These are phyloP conservation scores for Hypoxylon sp. DNA, from an alignment of 2,329 filamentous ascomycete species.

Conservation along the genomic window DNA sequence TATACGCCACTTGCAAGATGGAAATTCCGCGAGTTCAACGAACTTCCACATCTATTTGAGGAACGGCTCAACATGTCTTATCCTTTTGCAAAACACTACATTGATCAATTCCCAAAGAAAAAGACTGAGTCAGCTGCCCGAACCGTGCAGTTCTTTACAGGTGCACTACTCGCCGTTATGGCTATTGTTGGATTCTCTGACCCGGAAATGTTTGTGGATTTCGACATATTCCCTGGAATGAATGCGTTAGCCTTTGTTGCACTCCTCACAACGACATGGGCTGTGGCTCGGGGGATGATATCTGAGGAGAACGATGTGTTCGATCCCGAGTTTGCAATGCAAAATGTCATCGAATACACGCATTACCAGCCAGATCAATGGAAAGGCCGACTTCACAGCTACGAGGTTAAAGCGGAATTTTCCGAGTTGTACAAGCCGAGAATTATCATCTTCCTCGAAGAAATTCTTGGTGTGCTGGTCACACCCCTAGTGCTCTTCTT, in stretches of 20 bases:
- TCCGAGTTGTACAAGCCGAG: slow-evolving; percentile 92
- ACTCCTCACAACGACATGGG: slow-evolving; percentile 86
- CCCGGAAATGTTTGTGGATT: slow-evolving; percentile 89
- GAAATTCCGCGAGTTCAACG: slow-evolving; percentile 99
- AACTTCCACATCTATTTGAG: slow-evolving; percentile 91
- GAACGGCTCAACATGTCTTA: slow-evolving; percentile 94
- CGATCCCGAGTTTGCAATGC: slow-evolving; percentile 90
- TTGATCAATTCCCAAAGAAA: slow-evolving; percentile 96
- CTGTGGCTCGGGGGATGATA: slow-evolving; percentile 83
- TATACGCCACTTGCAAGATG: slow-evolving; percentile 96
- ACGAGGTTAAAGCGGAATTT: slow-evolving; percentile 93
- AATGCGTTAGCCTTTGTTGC: slow-evolving; percentile 93
- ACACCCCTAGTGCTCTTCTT: slow-evolving; percentile 91
- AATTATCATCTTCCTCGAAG: slow-evolving; percentile 90
- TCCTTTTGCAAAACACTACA: slow-evolving; percentile 90
- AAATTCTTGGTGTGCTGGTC: slow-evolving; percentile 91
- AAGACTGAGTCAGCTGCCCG: slow-evolving; percentile 89
- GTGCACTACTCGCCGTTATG: slow-evolving; percentile 88
- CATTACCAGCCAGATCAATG: slow-evolving; percentile 93
- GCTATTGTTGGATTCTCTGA: slow-evolving; percentile 88
- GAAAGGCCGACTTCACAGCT: slow-evolving; percentile 90
- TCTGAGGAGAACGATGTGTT: slow-evolving; percentile 92
- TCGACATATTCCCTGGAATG: slow-evolving; percentile 90
- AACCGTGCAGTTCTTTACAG: slow-evolving; percentile 89
- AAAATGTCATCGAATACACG: slow-evolving; percentile 91